Evolutionary conservation across 192 early-diverging fungal species (phyloP), one percentile per base, ranked within the genome.

Genomic region (Umbelopsis vinacea): DNA sequence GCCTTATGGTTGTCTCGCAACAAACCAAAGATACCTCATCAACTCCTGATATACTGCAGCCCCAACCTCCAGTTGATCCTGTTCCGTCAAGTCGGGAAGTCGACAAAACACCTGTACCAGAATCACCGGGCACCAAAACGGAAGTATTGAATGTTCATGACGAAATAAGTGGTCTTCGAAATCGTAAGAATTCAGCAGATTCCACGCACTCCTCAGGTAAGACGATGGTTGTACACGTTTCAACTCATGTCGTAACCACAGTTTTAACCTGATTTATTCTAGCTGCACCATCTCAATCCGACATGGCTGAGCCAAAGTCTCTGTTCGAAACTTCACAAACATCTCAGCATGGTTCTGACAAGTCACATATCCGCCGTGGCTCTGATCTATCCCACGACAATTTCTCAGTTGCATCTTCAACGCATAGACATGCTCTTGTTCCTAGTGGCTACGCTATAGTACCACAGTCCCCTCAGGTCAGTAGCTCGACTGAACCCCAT

Each of bases 381-480:
- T 63, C 57, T 19, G 57, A 63, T 37, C 5, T 63, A 35, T 63
- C 57, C 17, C 57, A 63, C 57, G 57, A 63, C 17, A 35, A 63
- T 26, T 63, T 63, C 37, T 63, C 57, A 29, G 57, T 63, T 63
- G 57, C 57, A 33, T 63, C 57, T 63, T 63, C 57, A 12, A 63
- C 57, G 29, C 57, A 63, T 63, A 63, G 33, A 63, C 57, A 63
- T 37, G 57, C 69, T 11, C 21, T 54, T 6, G 46, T 70, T 70
- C 69, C 69, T 29, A 70, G 46, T 33, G 69, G 69, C 47, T 70
- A 70, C 29, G 69, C 53, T 24, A 70, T 70, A 21, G 53, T 70
- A 38, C 50, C 53, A 52, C 69, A 70, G 24, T 35, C 69, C 22
- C 14, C 50, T 6, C 47, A 47, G 21, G 50, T 35, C 21, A 46